These are phyloP conservation scores for Mycena sp. DNA, from an alignment of 1,284 basidiomycete species.

Conservation along the genomic window DNA sequence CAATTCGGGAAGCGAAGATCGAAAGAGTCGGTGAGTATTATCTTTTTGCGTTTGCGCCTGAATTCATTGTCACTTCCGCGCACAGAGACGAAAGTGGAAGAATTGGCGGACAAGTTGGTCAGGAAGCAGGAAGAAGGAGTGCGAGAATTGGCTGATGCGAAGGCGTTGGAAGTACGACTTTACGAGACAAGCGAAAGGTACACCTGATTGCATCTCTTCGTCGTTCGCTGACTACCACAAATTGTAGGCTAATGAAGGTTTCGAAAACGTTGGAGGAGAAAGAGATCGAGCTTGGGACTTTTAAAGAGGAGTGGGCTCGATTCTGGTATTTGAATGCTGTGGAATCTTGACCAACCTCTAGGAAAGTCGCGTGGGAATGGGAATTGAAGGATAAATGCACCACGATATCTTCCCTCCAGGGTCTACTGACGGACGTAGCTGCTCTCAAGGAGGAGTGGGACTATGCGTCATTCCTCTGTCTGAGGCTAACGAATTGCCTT, in stretches of 20 bases:
- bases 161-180: slow-evolving; percentile 32
- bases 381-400: slow-evolving; percentile 15
- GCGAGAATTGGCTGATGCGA: slow-evolving; percentile 37
- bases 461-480: neutral
- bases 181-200: slow-evolving; percentile 36
- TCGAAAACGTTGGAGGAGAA: slow-evolving; percentile 12
- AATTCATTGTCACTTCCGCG: neutral
- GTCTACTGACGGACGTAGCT: neutral
- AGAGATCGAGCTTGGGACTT: slow-evolving; percentile 13
- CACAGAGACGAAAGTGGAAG: slow-evolving; percentile 41
- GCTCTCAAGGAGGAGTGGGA: slow-evolving; percentile 11
- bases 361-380: slow-evolving; percentile 22
- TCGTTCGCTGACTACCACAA: neutral
- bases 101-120: slow-evolving; percentile 38
- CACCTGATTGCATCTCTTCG: neutral
- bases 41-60: neutral
- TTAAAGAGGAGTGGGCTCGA: slow-evolving; percentile 7
- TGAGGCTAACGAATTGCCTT: neutral
- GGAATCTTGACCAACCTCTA: neutral
- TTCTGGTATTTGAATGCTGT: neutral
- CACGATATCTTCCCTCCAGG: slow-evolving; percentile 12
- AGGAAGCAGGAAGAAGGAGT: slow-evolving; percentile 44
- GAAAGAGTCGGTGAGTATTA: slow-evolving; percentile 35
- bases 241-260: slow-evolving; percentile 8
- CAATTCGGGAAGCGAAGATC: slow-evolving; percentile 41